Base-by-base conservation (phyloP, 2,329 filamentous ascomycete species). In the Trichoderma semiorbis region DNA sequence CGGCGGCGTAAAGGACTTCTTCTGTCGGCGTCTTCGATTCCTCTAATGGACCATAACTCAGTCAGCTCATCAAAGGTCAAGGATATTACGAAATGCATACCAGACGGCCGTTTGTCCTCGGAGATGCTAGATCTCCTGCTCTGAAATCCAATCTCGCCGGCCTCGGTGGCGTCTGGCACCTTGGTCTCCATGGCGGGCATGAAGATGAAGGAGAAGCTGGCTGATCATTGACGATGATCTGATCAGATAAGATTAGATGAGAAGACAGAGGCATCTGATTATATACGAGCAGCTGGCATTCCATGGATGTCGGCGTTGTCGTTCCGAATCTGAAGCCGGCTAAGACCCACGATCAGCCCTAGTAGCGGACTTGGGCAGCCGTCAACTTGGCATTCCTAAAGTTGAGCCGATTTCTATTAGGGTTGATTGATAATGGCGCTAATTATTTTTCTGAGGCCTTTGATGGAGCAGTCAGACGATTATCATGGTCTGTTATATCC, bases 1-100 rank as follows among this genome's bases (percentile, higher is more conserved):
- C 79, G 2, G 79, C 79, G 0, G 79, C 79, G 12, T 75, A 73
- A 3, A 80, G 74, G 16, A 80, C 73, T 58, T 79, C 77, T 8
- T 77, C 74, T 1, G 74, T 71, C 7, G 75, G 72, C 1, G 73
- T 72, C 2, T 70, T 74, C 7, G 68, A 57, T 28, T 73, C 72
- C 53, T 73, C 70, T 74, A 39, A 16, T 18, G 16, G 1, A 11
- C 0, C 36, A 53, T 28, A 10, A 3, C 16, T 10, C 21, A 6
- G 30, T 57, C n/a, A 57, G 8, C 16, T n/a, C 14, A 24, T n/a
- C 1, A 1, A 24, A 21, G 12, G 1, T 26, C 3, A 28, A 34
- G 12, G 4, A 8, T 3, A 47, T 21, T 1, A 18, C 10, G 10
- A 12, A 24, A 18, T 32, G 24, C 18, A 18, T 68, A 68, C 65